Base-by-base conservation (phyloP, 1,284 basidiomycete genomes). In the Leccinum angustisporum region DNA sequence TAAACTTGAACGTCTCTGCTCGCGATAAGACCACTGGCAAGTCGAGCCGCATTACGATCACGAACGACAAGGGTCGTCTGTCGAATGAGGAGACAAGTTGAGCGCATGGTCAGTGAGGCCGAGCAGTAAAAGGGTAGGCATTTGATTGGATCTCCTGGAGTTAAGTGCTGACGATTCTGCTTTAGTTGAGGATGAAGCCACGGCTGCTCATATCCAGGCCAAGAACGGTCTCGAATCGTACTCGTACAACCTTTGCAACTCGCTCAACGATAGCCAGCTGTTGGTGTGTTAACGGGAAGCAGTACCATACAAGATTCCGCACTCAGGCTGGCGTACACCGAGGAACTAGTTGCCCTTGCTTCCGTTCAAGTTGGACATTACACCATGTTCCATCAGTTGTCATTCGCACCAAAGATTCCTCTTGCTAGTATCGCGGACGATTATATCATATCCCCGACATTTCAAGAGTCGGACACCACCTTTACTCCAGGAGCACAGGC, bases 21-120 rank as follows among this genome's bases (percentile, higher is more conserved):
- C 83, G 91, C 62, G 97, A 98, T 83, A 98, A 98, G 87, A 96
- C 95, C 34, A 97, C 97, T 67, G 97, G 97, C 73, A 98, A 98
- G 81, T 94, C 91, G 61, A 94, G 91, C 80, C 90, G 91, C 72
- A 97, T 98, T 80, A 97, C 25, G 25, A 27, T 27, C 25, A 27
- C 25, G 25, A 27, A 27, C 25, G 25, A 27, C 25, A 27, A 27
- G 25, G 25, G 25, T 27, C 25, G 25, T 27, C 25, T 27, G 25
- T 27, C 25, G 25, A 27, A 27, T 27, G 25, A 27, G 25, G 25
- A 27, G 25, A 27, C 25, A 27, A 27, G 25, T 27, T 27, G 25
- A 27, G 25, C 25, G 25, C 25, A 27, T 27, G 25, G 25, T 27
- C 25, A 27, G 25, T 27, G 25, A 27, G 25, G 25, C 25, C 25